Percentiles rank a stretch among this genome's conserved stretches.
Conservation (phyloP, 805 yeast species). For the Naumovozyma castellii region DNA sequence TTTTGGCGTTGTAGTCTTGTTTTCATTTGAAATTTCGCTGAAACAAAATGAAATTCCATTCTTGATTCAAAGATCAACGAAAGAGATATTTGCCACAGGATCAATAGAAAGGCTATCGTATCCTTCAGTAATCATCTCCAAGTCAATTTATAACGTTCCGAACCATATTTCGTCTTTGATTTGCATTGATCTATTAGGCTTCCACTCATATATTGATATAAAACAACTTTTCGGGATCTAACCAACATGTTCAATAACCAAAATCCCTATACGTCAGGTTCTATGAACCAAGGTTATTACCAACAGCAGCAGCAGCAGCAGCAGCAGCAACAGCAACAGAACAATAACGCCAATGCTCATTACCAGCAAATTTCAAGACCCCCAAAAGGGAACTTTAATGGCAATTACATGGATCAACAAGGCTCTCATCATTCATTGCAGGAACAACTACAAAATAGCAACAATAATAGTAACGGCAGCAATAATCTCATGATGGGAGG, state of each 20-base stretch:
- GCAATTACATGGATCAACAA: constrained; percentile 31
- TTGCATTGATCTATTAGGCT: too few species aligned
- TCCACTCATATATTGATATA: too few species aligned
- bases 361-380: constrained; percentile 24
- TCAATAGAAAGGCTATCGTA: not conserved
- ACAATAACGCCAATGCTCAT: constrained; percentile 1
- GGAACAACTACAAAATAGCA: constrained; percentile 12
- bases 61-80: not conserved
- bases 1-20: not conserved
- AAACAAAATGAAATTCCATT: not conserved
- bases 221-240: too few species aligned
- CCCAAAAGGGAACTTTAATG: constrained; percentile 30
- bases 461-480: constrained; percentile 8
- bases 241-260: too few species aligned
- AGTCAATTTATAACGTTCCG: too few species aligned
- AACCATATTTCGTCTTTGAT: too few species aligned
- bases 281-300: not conserved
- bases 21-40: not conserved
- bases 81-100: not conserved
- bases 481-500: constrained; percentile 4
- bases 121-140: too few species aligned
- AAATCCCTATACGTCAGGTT: constrained; percentile 1
- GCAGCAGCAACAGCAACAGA: constrained; percentile 6
- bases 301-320: constrained; percentile 6
- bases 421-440: constrained; percentile 33